Percentiles rank a stretch among this genome's conserved stretches.
Evolutionary conservation across 352 stramenopile species (phyloP).

Genomic region (Phytophthora fragariaefolia): DNA sequence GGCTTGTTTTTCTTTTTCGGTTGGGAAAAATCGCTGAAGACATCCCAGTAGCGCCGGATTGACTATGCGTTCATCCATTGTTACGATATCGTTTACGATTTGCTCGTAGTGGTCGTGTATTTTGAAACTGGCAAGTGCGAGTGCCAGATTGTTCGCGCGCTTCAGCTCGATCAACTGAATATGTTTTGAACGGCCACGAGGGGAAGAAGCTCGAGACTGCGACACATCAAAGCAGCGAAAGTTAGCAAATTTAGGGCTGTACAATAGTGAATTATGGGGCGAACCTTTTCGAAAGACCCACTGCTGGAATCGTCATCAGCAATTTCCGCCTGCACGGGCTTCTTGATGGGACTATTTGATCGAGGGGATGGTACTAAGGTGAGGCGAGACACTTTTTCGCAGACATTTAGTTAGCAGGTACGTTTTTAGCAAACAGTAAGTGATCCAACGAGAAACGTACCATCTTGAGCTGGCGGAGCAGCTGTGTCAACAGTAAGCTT

Average conservation of each 20-base stretch:
- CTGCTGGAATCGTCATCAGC: slow-evolving; percentile 25
- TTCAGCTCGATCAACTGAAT: slow-evolving; percentile 83
- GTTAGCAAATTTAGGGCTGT: too few relatives aligned
- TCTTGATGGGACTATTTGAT: slow-evolving; percentile 42
- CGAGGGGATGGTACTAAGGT: slow-evolving; percentile 63
- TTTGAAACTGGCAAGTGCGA: slow-evolving; percentile 81
- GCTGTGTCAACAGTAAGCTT: slow-evolving; percentile 61
- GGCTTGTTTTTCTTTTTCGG: slow-evolving; percentile 58
- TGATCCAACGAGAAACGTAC: slow-evolving; percentile 39
- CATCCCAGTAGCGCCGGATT: slow-evolving; percentile 69
- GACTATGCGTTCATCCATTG: slow-evolving; percentile 65
- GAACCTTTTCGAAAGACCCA: slow-evolving; percentile 70
- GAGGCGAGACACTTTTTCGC: slow-evolving; percentile 47
- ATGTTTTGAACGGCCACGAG: slow-evolving; percentile 74
- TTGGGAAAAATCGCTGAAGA: slow-evolving; percentile 82
- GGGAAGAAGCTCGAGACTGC: slow-evolving; percentile 70
- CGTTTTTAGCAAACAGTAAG: slow-evolving; percentile 1
- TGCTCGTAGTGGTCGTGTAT: slow-evolving; percentile 74
- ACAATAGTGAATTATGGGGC: not conserved
- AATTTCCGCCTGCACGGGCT: slow-evolving; percentile 18
- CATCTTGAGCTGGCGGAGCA: slow-evolving; percentile 47
- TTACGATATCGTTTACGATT: slow-evolving; percentile 62
- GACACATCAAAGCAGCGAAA: not conserved
- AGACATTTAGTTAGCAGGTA: slow-evolving; percentile 5
- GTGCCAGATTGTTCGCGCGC: slow-evolving; percentile 78